These are phyloP conservation scores for Pythium biforme DNA, from an alignment of 352 stramenopile genomes.

Conservation along the genomic window DNA sequence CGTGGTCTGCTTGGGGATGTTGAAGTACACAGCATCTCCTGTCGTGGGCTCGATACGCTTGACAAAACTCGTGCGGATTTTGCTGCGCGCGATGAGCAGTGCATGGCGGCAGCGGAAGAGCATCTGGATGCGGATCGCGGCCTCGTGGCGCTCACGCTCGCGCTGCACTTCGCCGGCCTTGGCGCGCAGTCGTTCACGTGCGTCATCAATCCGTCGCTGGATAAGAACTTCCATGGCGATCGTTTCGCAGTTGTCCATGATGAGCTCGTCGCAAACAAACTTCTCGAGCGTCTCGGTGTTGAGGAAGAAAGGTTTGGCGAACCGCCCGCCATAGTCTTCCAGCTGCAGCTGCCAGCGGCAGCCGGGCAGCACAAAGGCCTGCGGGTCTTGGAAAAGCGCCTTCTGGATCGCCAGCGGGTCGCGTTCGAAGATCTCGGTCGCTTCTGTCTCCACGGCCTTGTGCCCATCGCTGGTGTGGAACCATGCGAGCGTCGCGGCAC, in stretches of 20 bases:
- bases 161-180: conserved; percentile 31
- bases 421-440: conserved; percentile 52
- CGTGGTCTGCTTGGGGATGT: conserved; percentile 41
- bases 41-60: conserved; percentile 60
- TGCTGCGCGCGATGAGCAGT: conserved; percentile 34
- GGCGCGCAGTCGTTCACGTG: conserved; percentile 26
- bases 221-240: conserved; percentile 66
- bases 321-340: conserved; percentile 47
- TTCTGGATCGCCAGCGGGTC: conserved; percentile 47
- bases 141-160: conserved; percentile 34
- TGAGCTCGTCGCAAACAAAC: conserved; percentile 63
- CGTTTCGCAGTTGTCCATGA: conserved; percentile 59
- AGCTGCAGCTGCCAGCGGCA: conserved; percentile 64
- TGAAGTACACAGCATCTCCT: conserved; percentile 60
- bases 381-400: conserved; percentile 39
- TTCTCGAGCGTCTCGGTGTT: conserved; percentile 66
- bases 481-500: conserved; percentile 42
- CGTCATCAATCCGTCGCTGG: conserved; percentile 46
- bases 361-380: conserved; percentile 28
- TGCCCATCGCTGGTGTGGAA: conserved; percentile 34
- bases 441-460: conserved; percentile 34
- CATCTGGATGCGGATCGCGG: conserved; percentile 60
- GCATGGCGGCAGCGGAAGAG: conserved; percentile 61
- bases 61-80: conserved; percentile 54
- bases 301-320: conserved; percentile 68